Conservation (phyloP, 768 basidiomycete genomes). For the Rickenella mellea region DNA sequence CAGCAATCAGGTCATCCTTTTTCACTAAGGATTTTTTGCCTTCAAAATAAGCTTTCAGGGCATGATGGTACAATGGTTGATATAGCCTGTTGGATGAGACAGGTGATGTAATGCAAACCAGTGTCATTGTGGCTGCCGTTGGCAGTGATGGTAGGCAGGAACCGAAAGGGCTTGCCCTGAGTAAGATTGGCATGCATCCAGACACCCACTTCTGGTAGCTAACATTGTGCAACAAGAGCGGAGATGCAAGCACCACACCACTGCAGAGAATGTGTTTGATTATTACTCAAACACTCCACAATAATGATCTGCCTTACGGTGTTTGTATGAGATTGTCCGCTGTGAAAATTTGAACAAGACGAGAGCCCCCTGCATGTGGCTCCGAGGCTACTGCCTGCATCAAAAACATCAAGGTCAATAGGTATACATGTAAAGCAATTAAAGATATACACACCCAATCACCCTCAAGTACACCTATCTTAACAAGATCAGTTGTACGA, state of each 20-base stretch:
- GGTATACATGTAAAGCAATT: constrained; percentile 3
- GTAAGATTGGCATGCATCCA: constrained; percentile 18
- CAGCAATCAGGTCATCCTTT: constrained; percentile 62
- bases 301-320: constrained; percentile 20
- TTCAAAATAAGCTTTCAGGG: constrained; percentile 57
- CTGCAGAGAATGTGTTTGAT: too few species aligned
- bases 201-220: constrained; percentile 17
- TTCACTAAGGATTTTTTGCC: constrained; percentile 47
- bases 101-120: constrained; percentile 77
- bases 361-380: constrained; percentile 23
- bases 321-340: constrained; percentile 32
- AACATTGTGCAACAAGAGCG: constrained; percentile 49
- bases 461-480: constrained; percentile 56
- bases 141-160: constrained; percentile 52
- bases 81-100: constrained; percentile 54
- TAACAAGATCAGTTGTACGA: constrained; percentile 52
- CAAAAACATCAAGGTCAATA: constrained; percentile 37
- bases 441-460: constrained; percentile 55
- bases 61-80: constrained; percentile 50
- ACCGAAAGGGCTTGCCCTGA: constrained; percentile 54
- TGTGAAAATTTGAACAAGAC: constrained; percentile 51
- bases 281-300: neutral
- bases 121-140: constrained; percentile 54
- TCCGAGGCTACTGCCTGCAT: too few species aligned
- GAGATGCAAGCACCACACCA: constrained; percentile 32